Evolutionary conservation across 345 rosid genomes (phyloP).

Genomic region (Camelina laxa): DNA sequence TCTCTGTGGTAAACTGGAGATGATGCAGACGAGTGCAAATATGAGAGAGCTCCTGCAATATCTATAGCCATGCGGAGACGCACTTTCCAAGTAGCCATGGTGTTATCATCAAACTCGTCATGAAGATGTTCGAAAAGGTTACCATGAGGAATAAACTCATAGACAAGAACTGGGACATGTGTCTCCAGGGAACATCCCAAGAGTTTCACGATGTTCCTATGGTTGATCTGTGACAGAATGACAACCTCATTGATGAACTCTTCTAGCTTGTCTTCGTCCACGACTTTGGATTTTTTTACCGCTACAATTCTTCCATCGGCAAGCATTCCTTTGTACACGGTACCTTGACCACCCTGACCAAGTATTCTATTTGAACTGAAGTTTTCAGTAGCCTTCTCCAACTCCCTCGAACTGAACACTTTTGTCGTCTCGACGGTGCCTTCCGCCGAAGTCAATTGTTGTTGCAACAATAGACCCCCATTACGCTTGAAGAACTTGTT

Average conservation of each 20-base stretch:
- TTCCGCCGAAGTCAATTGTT: not conserved
- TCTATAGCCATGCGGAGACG: conserved; percentile 16
- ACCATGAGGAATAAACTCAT: conserved; percentile 16
- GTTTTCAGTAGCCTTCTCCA: conserved; percentile 6
- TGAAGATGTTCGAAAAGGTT: conserved; percentile 31
- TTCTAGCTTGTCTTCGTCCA: conserved; percentile 3
- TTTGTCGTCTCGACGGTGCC: not conserved
- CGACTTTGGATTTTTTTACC: not conserved
- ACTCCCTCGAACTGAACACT: not conserved
- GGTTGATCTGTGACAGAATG: conserved; percentile 15
- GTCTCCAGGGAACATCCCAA: conserved; percentile 11
- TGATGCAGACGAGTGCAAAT: conserved; percentile 11
- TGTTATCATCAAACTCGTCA: conserved; percentile 1
- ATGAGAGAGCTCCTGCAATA: conserved; percentile 31
- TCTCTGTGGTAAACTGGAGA: conserved; percentile 23
- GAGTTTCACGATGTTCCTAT: conserved; percentile 7
- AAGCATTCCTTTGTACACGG: conserved; percentile 13
- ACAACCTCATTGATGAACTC: conserved; percentile 24
- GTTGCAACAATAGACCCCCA: not conserved
- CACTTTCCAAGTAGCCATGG: not conserved
- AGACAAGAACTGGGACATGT: conserved; percentile 3
- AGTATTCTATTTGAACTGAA: not conserved
- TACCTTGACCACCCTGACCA: conserved; percentile 25
- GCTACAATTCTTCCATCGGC: conserved; percentile 14
- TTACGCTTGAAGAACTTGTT: conserved; percentile 14